Percentiles rank a stretch among this genome's conserved stretches.
phyloP scores from a whole-genome alignment of 208 protist genomes.

The Crithidia expoeki region DNA sequence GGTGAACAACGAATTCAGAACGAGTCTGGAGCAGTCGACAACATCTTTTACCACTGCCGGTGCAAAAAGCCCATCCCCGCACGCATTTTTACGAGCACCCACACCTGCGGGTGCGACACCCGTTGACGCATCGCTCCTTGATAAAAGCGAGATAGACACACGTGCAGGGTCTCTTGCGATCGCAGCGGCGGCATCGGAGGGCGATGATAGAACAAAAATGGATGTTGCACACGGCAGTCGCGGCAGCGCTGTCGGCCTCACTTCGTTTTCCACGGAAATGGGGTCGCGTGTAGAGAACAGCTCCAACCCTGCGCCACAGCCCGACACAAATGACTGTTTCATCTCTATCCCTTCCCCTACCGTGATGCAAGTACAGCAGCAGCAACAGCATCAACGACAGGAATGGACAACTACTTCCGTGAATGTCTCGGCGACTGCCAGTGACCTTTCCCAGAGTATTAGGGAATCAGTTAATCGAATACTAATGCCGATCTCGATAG shows the following conservation, averaged over 20 bases:
- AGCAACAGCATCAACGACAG: background rate
- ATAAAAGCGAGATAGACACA: background rate
- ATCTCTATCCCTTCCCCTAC: background rate
- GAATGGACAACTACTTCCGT: no score
- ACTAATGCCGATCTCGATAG: background rate
- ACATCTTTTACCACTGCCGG: background rate
- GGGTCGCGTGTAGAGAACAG: background rate
- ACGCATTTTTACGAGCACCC: background rate
- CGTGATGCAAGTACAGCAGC: background rate
- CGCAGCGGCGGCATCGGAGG: background rate
- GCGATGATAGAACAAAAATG: background rate
- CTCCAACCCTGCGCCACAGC: background rate
- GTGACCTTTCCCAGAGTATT: background rate
- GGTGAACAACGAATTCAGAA: background rate
- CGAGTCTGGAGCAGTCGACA: background rate
- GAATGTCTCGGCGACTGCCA: background rate
- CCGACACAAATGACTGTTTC: background rate
- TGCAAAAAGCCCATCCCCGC: background rate
- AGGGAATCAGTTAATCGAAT: background rate
- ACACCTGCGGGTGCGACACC: background rate
- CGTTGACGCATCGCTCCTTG: background rate
- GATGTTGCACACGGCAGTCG: background rate
- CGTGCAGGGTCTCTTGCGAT: background rate
- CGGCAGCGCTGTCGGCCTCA: conserved; percentile 8
- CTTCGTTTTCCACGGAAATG: conserved; percentile 19